Percentiles rank a stretch among this genome's conserved stretches.
Evolutionary conservation across 352 stramenopile genomes (phyloP).

Genomic region (Chrysophaeum taylorii): DNA sequence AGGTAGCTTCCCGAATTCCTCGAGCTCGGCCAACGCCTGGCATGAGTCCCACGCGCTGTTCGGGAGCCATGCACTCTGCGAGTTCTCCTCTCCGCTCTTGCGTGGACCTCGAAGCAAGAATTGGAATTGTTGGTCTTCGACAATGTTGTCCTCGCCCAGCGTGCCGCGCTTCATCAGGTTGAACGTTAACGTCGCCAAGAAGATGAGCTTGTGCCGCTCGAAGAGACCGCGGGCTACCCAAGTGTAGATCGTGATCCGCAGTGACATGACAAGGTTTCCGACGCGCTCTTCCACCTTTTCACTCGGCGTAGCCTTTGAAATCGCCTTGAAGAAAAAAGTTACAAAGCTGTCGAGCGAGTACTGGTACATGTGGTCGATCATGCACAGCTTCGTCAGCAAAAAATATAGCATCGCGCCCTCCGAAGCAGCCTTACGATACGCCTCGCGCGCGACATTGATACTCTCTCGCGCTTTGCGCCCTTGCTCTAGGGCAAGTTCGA

Average conservation of each 20-base stretch:
- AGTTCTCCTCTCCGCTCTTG: conserved; percentile 51
- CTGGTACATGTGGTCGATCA: conserved; percentile 95
- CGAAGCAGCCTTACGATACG: conserved; percentile 79
- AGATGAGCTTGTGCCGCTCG: conserved; percentile 91
- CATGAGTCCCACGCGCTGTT: conserved; percentile 76
- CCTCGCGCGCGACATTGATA: conserved; percentile 83
- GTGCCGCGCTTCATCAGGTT: conserved; percentile 92
- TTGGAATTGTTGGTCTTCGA: conserved; percentile 88
- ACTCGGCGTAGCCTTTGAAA: conserved; percentile 62
- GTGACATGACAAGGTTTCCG: conserved; percentile 74
- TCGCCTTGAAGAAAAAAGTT: conserved; percentile 92
- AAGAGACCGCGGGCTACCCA: conserved; percentile 90
- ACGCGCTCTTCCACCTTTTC: conserved; percentile 79
- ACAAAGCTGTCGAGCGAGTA: conserved; percentile 93
- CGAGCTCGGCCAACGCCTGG: conserved; percentile 72
- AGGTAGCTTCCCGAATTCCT: conserved; percentile 92
- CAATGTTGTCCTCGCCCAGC: conserved; percentile 76
- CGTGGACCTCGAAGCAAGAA: conserved; percentile 78
- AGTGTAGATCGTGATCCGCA: conserved; percentile 90
- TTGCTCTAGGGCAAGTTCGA: conserved; percentile 81
- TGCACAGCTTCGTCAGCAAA: conserved; percentile 82
- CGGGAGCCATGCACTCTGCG: conserved; percentile 72
- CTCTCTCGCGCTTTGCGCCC: conserved; percentile 85
- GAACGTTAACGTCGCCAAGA: conserved; percentile 89
- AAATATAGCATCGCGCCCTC: conserved; percentile 96